Evolutionary conservation across 164 flowering plant species (phyloP).

Genomic region (Echeveria elegans): DNA sequence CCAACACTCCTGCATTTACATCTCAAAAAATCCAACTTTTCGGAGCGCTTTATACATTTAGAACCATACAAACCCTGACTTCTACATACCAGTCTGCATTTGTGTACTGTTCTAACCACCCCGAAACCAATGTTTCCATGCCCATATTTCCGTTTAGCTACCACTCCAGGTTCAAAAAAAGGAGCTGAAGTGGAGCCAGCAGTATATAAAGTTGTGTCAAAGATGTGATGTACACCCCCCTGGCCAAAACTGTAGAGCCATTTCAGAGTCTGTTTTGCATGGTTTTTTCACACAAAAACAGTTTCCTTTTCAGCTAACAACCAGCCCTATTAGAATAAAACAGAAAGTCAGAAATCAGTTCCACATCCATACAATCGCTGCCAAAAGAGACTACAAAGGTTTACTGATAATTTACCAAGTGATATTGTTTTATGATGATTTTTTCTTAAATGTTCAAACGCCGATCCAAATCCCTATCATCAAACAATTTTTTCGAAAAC

Average conservation of each 20-base stretch:
- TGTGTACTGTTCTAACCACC: background rate
- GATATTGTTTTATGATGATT: no score
- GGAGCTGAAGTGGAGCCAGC: background rate
- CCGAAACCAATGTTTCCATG: background rate
- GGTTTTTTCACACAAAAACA: background rate
- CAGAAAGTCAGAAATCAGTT: no score
- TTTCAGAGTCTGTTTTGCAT: background rate
- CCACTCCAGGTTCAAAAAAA: slow-evolving; percentile 4
- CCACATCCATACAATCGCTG: no score
- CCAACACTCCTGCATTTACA: background rate
- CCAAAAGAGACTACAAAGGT: no score
- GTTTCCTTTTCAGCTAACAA: background rate
- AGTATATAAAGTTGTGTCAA: background rate
- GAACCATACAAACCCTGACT: background rate
- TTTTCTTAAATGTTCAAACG: no score
- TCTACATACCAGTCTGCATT: slow-evolving; percentile 2
- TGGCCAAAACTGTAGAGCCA: slow-evolving; percentile 1
- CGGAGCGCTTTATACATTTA: background rate
- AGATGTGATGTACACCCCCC: background rate
- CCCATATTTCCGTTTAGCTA: background rate
- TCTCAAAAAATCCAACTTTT: slow-evolving; percentile 1
- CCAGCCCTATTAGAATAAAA: no score
- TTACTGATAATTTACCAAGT: no score
- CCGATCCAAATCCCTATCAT: no score
- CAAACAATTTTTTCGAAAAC: no score